phyloP scores from a whole-genome alignment of 148 eudicot genomes.

The Fagopyrum esculentum region DNA sequence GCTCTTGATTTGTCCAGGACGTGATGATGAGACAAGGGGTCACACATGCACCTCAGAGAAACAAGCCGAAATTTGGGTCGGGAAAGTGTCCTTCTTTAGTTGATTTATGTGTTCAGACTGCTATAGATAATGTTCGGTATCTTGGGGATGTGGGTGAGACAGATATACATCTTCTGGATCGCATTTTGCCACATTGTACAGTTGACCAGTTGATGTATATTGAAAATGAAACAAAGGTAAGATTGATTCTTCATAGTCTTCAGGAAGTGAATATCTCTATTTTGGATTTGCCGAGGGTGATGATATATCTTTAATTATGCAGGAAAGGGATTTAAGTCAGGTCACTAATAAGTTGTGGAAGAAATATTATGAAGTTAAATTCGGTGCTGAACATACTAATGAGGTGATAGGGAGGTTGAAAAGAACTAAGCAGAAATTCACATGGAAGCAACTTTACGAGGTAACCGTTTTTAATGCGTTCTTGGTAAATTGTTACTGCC shows the following conservation, averaged over 20 bases:
- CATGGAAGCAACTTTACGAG: slow-evolving; percentile 80
- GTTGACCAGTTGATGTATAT: slow-evolving; percentile 72
- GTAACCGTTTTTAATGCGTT: slow-evolving; percentile 23
- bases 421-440: slow-evolving; percentile 25
- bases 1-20: not conserved
- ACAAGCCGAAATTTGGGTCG: slow-evolving; percentile 10
- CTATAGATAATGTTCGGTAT: slow-evolving; percentile 75
- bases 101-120: slow-evolving; percentile 72
- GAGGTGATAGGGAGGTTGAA: slow-evolving; percentile 47
- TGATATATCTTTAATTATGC: slow-evolving; percentile 16
- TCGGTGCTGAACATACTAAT: slow-evolving; percentile 42
- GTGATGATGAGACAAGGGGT: slow-evolving; percentile 26
- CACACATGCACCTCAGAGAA: slow-evolving; percentile 19
- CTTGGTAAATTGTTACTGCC: not conserved
- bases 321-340: slow-evolving; percentile 86
- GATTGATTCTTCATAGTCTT: slow-evolving; percentile 16
- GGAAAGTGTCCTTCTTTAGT: slow-evolving; percentile 57
- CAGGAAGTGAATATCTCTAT: not conserved
- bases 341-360: slow-evolving; percentile 81
- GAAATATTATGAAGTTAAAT: slow-evolving; percentile 47
- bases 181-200: slow-evolving; percentile 79
- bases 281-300: not conserved
- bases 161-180: slow-evolving; percentile 62
- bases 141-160: slow-evolving; percentile 80
- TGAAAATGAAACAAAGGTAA: slow-evolving; percentile 71